Conservation (phyloP, 2,329 filamentous ascomycete species). For the Monilinia vaccinii-corymbosi region DNA sequence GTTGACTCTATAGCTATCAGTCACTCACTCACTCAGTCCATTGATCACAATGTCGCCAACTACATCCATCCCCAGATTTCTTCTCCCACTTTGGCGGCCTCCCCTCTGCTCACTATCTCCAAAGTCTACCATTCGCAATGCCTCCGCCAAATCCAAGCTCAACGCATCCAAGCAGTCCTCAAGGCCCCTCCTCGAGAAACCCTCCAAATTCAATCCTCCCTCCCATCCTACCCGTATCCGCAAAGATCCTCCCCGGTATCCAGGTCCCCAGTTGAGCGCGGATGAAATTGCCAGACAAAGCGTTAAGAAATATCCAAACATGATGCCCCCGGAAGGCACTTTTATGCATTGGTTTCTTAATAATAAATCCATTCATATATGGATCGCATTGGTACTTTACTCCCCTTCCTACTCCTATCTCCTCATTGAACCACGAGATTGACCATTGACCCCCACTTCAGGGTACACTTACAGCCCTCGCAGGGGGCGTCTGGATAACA, state of each 20-base stretch:
- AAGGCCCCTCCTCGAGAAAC: constrained; percentile 73
- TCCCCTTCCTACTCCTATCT: not conserved
- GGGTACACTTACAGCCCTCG: constrained; percentile 41
- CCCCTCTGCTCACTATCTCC: constrained; percentile 41
- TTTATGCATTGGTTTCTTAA: constrained; percentile 81
- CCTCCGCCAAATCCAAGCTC: constrained; percentile 28
- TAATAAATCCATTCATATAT: constrained; percentile 65
- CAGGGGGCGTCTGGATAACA: constrained; percentile 61
- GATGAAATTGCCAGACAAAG: constrained; percentile 59
- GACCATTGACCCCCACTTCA: constrained; percentile 12
- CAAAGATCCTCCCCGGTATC: constrained; percentile 52
- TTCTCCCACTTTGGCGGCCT: constrained; percentile 55
- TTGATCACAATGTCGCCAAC: constrained; percentile 29
- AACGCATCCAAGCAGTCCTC: constrained; percentile 3
- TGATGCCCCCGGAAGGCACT: constrained; percentile 77
- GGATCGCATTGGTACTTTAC: constrained; percentile 67
- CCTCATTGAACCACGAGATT: not conserved
- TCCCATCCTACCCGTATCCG: constrained; percentile 70
- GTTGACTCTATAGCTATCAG: too few species aligned
- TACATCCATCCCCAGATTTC: constrained; percentile 54
- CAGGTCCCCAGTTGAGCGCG: constrained; percentile 57
- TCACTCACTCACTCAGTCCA: not conserved
- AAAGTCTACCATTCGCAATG: constrained; percentile 29
- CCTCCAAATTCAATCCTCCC: constrained; percentile 81
- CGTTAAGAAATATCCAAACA: constrained; percentile 70